Evolutionary conservation across 2,329 filamentous ascomycete genomes (phyloP).

Genomic region (Blumeriella jaapii): DNA sequence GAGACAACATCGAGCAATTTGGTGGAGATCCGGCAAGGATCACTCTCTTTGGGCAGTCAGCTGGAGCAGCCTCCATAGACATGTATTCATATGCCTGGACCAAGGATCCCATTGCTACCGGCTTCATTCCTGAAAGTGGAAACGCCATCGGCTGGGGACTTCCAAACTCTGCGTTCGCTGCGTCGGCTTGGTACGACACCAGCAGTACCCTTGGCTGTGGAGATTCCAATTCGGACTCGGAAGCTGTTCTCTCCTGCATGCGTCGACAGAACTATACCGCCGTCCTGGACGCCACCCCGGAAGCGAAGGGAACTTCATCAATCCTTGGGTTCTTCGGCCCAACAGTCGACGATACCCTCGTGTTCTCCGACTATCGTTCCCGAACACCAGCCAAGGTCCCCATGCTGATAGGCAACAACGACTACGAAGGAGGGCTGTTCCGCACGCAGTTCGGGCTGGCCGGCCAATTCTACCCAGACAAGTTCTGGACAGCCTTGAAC

Average conservation of each 20-base stretch:
- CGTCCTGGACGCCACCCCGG: conserved; percentile 2
- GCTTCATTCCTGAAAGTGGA: conserved; percentile 19
- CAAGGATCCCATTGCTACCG: conserved; percentile 17
- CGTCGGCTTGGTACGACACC: conserved; percentile 12
- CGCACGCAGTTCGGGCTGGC: conserved; percentile 11
- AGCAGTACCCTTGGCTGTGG: conserved; percentile 16
- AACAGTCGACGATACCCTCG: conserved; percentile 11
- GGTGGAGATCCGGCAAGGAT: conserved; percentile 38
- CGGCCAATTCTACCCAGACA: conserved; percentile 9
- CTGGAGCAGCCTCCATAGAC: conserved; percentile 34
- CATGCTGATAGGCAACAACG: conserved; percentile 17
- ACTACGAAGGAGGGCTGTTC: conserved; percentile 20
- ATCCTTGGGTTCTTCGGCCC: conserved; percentile 8
- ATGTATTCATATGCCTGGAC: conserved; percentile 9
- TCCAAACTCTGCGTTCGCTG: not conserved
- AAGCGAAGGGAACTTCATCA: not conserved
- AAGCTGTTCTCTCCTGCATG: conserved; percentile 11
- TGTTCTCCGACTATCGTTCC: conserved; percentile 12
- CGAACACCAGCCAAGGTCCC: conserved; percentile 7
- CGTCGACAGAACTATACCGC: conserved; percentile 6
- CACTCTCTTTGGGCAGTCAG: conserved; percentile 49
- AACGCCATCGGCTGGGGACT: conserved; percentile 21
- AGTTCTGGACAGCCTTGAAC: conserved; percentile 9
- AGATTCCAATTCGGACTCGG: conserved; percentile 5
- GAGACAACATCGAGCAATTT: conserved; percentile 43